Base-by-base conservation (phyloP, 2,329 filamentous ascomycete genomes). In the Alternaria sp. region DNA sequence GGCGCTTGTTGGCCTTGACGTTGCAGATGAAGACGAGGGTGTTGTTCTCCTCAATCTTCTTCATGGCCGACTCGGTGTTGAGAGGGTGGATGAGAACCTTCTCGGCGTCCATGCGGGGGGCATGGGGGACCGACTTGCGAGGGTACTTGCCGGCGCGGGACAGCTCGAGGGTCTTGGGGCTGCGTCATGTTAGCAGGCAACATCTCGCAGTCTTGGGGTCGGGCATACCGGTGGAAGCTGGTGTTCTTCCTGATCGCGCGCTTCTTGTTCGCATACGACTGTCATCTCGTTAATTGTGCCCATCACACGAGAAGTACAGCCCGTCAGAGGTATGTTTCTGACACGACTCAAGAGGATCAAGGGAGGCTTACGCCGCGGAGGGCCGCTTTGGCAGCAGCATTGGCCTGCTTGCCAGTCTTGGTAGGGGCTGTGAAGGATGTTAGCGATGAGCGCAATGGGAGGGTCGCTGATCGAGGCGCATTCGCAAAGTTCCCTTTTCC, bases 31-130 rank as follows among this genome's bases (percentile, higher is more conserved):
- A 97, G 82, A 97, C 93, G 57, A 99, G 90, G 75, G 96, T 99
- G 90, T 99, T 99, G 90, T 99, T 94, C 92, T 99, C 96, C 89
- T 99, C 96, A 78, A 99, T 97, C 92, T 97, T 97, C 93, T 99
- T 99, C 95, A 99, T 98, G 81, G 96, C 96, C 81, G 92, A 96
- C 92, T 99, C 96, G 67, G 96, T 99, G 91, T 99, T 99, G 82
- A 99, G 89, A 75, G 96, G 77, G 96, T 97, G 93, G 82, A 98
- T 88, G 84, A 99, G 92, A 83, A 98, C 88, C 90, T 97, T 97
- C 89, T 94, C 92, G 87, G 95, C 92, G 86, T 99, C 96, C 80
- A 99, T 92, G 78, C 94, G 92, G 77, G 94, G 91, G 82, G 89
- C 88, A 84, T 95, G 91, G 79, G 92, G 90, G 82, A 99, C 89